These are phyloP conservation scores for Parathielavia hyrcaniae DNA, from an alignment of 495 filamentous ascomycete genomes.

Conservation along the genomic window DNA sequence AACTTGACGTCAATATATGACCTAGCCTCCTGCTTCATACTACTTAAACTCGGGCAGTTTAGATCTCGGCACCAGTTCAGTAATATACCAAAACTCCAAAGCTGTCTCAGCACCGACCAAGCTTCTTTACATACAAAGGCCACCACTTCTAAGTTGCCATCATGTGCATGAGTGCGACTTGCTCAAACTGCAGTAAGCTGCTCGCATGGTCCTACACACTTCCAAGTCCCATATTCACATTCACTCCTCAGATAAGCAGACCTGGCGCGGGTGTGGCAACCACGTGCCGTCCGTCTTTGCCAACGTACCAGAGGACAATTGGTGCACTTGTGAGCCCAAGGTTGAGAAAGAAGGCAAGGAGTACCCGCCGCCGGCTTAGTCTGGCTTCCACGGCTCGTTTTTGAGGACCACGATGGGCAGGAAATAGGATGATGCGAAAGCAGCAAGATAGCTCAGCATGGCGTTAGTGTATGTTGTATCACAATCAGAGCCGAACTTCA, in stretches of 20 bases:
- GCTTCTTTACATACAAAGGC: neutral
- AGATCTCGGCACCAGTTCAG: neutral
- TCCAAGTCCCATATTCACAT: neutral
- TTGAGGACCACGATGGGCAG: neutral
- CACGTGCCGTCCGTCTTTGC: slow-evolving; percentile 60
- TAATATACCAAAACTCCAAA: neutral
- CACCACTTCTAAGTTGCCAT: slow-evolving; percentile 10
- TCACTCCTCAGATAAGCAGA: slow-evolving; percentile 49
- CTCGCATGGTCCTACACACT: neutral
- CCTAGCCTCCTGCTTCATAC: too few relatives aligned
- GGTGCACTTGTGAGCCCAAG: slow-evolving; percentile 57
- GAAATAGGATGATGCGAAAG: neutral
- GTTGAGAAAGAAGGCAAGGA: slow-evolving; percentile 52
- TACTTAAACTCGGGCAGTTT: too few relatives aligned
- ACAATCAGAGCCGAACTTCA: neutral
- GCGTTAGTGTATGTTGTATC: neutral
- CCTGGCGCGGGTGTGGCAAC: slow-evolving; percentile 62
- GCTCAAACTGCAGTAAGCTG: slow-evolving; percentile 37
- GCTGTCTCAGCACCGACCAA: neutral
- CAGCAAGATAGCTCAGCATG: neutral
- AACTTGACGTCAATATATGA: too few relatives aligned
- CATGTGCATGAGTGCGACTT: slow-evolving; percentile 40
- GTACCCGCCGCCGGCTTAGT: slow-evolving; percentile 52
- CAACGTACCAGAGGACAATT: slow-evolving; percentile 46
- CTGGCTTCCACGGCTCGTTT: neutral